Conservation (phyloP, 768 basidiomycete genomes). For the Boletus pseudopeckii region DNA sequence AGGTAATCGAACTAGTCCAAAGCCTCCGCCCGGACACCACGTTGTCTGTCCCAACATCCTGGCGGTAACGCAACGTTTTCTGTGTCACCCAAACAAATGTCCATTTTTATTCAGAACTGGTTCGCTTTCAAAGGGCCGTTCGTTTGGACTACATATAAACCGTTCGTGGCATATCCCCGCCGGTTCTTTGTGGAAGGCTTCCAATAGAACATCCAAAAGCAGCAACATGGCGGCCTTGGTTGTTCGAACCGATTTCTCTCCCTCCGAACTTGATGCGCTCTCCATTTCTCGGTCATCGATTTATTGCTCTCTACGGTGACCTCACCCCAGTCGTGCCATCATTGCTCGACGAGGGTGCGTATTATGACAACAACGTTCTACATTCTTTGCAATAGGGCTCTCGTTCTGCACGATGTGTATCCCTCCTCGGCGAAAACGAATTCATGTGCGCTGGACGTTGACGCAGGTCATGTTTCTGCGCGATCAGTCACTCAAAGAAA, state of each 20-base stretch:
- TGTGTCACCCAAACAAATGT: neutral
- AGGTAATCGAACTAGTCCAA: neutral
- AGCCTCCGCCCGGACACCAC: slow-evolving; percentile 8
- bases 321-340: slow-evolving; percentile 8
- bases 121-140: slow-evolving; percentile 2
- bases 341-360: too few species aligned
- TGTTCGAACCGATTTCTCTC: neutral
- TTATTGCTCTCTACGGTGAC: slow-evolving; percentile 1
- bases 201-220: slow-evolving; percentile 16
- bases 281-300: neutral
- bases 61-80: neutral
- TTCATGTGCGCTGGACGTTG: neutral
- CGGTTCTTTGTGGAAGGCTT: slow-evolving; percentile 17
- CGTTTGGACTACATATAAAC: neutral
- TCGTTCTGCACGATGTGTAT: neutral
- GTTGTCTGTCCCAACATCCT: slow-evolving; percentile 3
- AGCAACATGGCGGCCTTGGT: slow-evolving; percentile 5
- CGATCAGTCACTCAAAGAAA: neutral
- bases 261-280: neutral
- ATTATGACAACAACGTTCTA: neutral
- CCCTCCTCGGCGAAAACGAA: neutral
- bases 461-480: neutral
- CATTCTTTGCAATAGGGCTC: neutral
- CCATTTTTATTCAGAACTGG: slow-evolving; percentile 7
- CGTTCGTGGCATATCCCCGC: slow-evolving; percentile 13